Evolutionary conservation across 2,329 filamentous ascomycete species (phyloP).

Genomic region (Tothia fuscella): DNA sequence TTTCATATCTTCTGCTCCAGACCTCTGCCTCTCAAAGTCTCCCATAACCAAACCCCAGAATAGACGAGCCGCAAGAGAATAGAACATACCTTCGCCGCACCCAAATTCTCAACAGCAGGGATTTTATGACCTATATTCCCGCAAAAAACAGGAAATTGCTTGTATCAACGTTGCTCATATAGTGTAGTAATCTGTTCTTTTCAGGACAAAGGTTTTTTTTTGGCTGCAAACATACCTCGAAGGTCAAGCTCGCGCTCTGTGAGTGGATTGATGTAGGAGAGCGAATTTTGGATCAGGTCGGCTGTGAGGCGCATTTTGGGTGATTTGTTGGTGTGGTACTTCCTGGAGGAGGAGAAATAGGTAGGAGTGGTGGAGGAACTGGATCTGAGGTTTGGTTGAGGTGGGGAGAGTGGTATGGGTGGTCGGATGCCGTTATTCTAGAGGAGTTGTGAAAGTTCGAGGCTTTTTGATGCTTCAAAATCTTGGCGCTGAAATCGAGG

Average conservation of each 20-base stretch:
- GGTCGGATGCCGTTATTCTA: too few relatives aligned
- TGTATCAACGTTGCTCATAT: constrained; percentile 73
- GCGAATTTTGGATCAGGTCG: constrained; percentile 85
- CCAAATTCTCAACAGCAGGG: constrained; percentile 92
- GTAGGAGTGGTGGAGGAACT: too few relatives aligned
- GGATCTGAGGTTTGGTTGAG: too few relatives aligned
- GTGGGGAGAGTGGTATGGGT: too few relatives aligned
- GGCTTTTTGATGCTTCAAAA: too few relatives aligned
- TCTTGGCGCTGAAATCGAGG: too few relatives aligned
- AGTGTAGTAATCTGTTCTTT: constrained; percentile 75
- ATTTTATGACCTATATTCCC: constrained; percentile 87
- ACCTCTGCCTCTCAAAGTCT: background rate
- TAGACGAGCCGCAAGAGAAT: background rate
- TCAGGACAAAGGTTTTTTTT: too few relatives aligned
- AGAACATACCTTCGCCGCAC: constrained; percentile 71
- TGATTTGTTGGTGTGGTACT: background rate
- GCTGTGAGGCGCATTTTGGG: constrained; percentile 82
- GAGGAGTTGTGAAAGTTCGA: too few relatives aligned
- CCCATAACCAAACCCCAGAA: background rate
- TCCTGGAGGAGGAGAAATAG: too few relatives aligned
- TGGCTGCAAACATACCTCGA: constrained; percentile 89
- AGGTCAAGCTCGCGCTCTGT: constrained; percentile 99
- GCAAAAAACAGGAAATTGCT: constrained; percentile 36
- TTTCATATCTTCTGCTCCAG: background rate
- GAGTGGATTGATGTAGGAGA: constrained; percentile 96